phyloP scores from a whole-genome alignment of 192 early-diverging fungal species.

The Coemansia sp. region DNA sequence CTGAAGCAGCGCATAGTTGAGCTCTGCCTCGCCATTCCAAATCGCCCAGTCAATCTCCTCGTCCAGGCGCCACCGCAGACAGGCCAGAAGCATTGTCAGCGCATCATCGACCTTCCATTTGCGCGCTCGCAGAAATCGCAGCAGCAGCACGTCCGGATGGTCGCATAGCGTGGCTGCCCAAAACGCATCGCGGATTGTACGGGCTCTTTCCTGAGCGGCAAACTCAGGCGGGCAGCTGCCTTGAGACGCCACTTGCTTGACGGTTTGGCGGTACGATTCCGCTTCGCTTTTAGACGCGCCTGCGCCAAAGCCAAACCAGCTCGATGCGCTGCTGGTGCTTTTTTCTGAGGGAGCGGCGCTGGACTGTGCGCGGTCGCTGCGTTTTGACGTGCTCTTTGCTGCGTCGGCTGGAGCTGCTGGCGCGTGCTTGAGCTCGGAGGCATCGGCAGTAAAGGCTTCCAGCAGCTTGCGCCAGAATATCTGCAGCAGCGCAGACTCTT shows the following conservation, averaged over 20 bases:
- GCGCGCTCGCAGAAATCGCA: constrained; percentile 82
- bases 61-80: constrained; percentile 72
- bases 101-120: constrained; percentile 84
- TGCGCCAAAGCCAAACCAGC: constrained; percentile 41
- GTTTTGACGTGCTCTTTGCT: constrained; percentile 5
- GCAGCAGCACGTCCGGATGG: constrained; percentile 70
- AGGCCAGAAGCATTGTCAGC: constrained; percentile 64
- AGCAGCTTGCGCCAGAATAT: constrained; percentile 57
- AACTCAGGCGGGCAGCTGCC: constrained; percentile 26
- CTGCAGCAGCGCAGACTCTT: constrained; percentile 49
- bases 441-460: constrained; percentile 19
- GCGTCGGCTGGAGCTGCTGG: constrained; percentile 5
- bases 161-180: constrained; percentile 63
- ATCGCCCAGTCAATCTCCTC: constrained; percentile 57
- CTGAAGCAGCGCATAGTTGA: constrained; percentile 54
- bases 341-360: background rate
- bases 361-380: constrained; percentile 14
- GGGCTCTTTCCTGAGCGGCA: background rate
- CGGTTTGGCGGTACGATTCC: constrained; percentile 24
- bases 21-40: constrained; percentile 56
- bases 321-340: constrained; percentile 3
- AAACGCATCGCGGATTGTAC: constrained; percentile 58
- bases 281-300: constrained; percentile 15
- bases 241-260: constrained; percentile 20
- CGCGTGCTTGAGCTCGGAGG: constrained; percentile 11